Evolutionary conservation across 208 protist genomes (phyloP).

Genomic region (Naegleria gruberi): DNA sequence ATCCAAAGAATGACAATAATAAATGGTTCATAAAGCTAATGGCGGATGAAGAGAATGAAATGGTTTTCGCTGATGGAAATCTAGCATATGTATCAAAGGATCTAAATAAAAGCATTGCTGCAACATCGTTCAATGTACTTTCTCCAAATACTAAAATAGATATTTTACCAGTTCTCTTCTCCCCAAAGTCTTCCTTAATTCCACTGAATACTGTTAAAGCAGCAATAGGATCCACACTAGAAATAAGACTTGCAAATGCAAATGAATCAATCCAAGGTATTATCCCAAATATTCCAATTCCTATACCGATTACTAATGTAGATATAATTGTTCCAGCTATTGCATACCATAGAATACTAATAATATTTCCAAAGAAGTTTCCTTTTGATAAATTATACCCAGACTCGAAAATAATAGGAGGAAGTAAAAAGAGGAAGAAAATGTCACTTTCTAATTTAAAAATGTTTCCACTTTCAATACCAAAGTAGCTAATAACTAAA

Average conservation of each 20-base stretch:
- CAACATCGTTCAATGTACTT: conserved; percentile 63
- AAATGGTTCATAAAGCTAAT: conserved; percentile 2
- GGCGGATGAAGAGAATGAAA: neutral
- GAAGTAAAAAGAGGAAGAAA: conserved; percentile 56
- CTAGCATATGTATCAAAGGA: neutral
- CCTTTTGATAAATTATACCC: conserved; percentile 39
- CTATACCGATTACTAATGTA: conserved; percentile 31
- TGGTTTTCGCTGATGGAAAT: neutral
- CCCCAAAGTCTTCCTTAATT: conserved; percentile 42
- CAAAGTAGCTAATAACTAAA: neutral
- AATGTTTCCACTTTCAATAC: neutral
- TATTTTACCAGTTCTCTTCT: conserved; percentile 26
- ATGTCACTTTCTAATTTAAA: conserved; percentile 33
- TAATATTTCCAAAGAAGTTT: conserved; percentile 51
- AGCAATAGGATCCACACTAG: conserved; percentile 53
- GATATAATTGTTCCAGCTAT: conserved; percentile 50
- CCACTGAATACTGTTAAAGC: conserved; percentile 36
- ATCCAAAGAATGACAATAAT: conserved; percentile 31
- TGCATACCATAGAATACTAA: conserved; percentile 46
- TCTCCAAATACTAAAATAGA: conserved; percentile 61
- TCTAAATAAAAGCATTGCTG: conserved; percentile 49
- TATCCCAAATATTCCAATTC: conserved; percentile 11
- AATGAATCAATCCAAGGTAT: conserved; percentile 21
- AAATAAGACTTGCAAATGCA: conserved; percentile 52
- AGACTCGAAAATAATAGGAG: conserved; percentile 60